Base-by-base conservation (phyloP, 108 stramenopile genomes). In the Skeletonema tropicum region DNA sequence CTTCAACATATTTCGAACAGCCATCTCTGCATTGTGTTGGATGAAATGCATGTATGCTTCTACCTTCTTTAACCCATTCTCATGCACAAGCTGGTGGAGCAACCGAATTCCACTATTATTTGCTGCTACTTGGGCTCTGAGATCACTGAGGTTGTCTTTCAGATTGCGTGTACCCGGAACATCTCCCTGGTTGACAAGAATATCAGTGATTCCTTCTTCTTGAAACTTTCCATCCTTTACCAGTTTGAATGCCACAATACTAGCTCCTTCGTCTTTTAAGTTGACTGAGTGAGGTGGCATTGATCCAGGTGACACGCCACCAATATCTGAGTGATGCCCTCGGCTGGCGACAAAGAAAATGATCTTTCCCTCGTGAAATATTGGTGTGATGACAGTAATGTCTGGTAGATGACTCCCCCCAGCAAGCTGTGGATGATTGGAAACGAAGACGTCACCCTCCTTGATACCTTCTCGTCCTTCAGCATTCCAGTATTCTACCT, bases 341-440 rank as follows among this genome's bases (percentile, higher is more conserved):
- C 98, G 88, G 41, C 90, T 92, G 0, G 99, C 99, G 2, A 98
- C 97, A 74, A 97, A 99, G 81, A 98, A 99, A 26, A 94, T 87
- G 35, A 98, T 92, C 36, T 90, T 68, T 14, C 90, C 91, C 23
- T 92, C 73, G 71, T 89, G 74, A 77, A 99, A 99, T 5, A 98
- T 97, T 35, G 99, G 99, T 23, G 99, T 99, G 52, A 99, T 98
- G 3, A 98, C 99, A 13, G 98, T 99, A 58, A 99, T 99, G 70
- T 99, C 99, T 8, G 99, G 81, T 11, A 86, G 52, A 72, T 84
- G 83, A 9, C 67, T 73, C 6, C 94, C 98, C 14, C 99, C 98
- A 6, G 99, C 99, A 42, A 98, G 85, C 73, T 99, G 98, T 49
- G 94, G 99, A 83, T 98, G 98, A 75, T 99, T 99, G 21, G 95